phyloP scores from a whole-genome alignment of 192 early-diverging fungal species.

The Chytriomyces hyalinus region DNA sequence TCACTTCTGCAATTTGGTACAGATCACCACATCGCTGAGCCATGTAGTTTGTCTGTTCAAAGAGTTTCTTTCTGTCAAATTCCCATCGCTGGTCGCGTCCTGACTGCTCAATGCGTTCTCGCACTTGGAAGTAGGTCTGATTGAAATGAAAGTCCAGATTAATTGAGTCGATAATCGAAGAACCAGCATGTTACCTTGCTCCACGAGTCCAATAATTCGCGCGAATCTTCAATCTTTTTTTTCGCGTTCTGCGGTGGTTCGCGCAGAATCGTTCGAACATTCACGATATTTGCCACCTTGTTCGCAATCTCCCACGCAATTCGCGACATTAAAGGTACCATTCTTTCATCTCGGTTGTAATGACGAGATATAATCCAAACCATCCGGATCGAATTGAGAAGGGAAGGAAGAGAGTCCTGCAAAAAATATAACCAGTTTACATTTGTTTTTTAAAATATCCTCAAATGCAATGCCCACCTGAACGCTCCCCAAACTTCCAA shows the following conservation, averaged over 20 bases:
- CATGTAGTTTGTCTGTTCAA: slow-evolving; percentile 74
- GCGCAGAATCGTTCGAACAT: slow-evolving; percentile 60
- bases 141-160: neutral
- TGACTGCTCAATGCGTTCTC: slow-evolving; percentile 67
- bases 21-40: slow-evolving; percentile 63
- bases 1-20: slow-evolving; percentile 66
- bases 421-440: neutral
- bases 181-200: slow-evolving; percentile 43
- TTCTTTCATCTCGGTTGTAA: slow-evolving; percentile 69
- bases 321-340: slow-evolving; percentile 67
- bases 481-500: slow-evolving; percentile 57
- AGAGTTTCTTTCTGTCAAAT: slow-evolving; percentile 69
- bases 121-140: slow-evolving; percentile 63
- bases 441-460: neutral
- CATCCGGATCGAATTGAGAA: slow-evolving; percentile 70
- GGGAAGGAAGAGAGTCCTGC: slow-evolving; percentile 59
- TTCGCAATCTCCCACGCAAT: slow-evolving; percentile 69
- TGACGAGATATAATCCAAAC: slow-evolving; percentile 73
- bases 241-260: slow-evolving; percentile 58
- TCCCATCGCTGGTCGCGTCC: slow-evolving; percentile 72
- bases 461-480: slow-evolving; percentile 31
- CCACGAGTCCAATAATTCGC: slow-evolving; percentile 63
- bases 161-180: slow-evolving; percentile 32
- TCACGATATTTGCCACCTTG: slow-evolving; percentile 63
- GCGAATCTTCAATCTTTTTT: slow-evolving; percentile 62